Percentiles rank a stretch among this genome's conserved stretches.
Conservation (phyloP, 495 filamentous ascomycete genomes). For the Penicillium arizonense region DNA sequence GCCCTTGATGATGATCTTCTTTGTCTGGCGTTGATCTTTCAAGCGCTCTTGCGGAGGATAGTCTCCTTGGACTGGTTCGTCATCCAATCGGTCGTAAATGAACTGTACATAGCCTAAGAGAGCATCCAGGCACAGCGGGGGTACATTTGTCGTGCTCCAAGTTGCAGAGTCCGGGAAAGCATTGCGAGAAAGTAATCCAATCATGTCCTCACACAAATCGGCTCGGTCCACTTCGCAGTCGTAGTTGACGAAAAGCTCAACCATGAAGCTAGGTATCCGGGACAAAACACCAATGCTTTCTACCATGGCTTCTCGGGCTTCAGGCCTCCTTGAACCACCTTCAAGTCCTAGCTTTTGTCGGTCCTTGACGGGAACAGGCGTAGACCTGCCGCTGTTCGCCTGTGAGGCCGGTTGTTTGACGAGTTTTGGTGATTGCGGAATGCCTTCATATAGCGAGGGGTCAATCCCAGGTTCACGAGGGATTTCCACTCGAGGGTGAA, state of each 20-base stretch:
- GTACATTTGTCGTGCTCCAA: constrained; percentile 98
- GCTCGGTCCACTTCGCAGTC: constrained; percentile 92
- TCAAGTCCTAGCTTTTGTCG: constrained; percentile 91
- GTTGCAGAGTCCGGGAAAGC: constrained; percentile 97
- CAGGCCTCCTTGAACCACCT: constrained; percentile 86
- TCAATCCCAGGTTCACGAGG: constrained; percentile 87
- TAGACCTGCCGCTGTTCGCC: constrained; percentile 76
- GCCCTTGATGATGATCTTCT: constrained; percentile 85
- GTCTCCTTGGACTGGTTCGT: constrained; percentile 60
- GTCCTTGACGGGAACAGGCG: constrained; percentile 91
- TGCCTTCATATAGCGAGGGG: constrained; percentile 87
- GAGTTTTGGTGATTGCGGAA: constrained; percentile 85
- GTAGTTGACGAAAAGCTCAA: constrained; percentile 96
- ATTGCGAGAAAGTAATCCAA: constrained; percentile 88
- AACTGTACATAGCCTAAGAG: constrained; percentile 88
- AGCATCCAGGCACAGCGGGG: constrained; percentile 90
- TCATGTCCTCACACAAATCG: constrained; percentile 92
- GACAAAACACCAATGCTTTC: constrained; percentile 90
- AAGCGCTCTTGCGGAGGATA: constrained; percentile 65
- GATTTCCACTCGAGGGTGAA: constrained; percentile 90
- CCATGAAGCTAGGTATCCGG: constrained; percentile 89
- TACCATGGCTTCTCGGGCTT: constrained; percentile 97
- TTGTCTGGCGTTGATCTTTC: constrained; percentile 67
- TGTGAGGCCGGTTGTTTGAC: constrained; percentile 81
- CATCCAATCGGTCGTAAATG: constrained; percentile 80